These are phyloP conservation scores for Rosa multiflora DNA, from an alignment of 306 rosid species.

Conservation along the genomic window DNA sequence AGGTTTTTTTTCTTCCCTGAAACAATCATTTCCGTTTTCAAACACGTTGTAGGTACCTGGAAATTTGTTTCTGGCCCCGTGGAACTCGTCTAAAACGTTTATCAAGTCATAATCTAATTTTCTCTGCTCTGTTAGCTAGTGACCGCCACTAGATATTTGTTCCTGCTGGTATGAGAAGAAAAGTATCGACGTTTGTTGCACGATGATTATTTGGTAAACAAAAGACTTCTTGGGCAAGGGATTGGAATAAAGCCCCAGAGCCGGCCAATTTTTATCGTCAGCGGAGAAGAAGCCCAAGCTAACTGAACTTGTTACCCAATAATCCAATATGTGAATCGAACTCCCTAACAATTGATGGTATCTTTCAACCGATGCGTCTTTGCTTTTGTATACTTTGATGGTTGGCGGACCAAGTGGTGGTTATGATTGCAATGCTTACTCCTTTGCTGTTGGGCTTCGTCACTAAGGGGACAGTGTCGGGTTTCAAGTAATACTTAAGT, in stretches of 20 bases:
- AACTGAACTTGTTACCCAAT: neutral
- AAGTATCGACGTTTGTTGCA: neutral
- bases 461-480: neutral
- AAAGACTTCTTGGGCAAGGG: neutral
- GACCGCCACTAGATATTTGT: neutral
- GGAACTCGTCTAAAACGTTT: neutral
- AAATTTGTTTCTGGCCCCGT: neutral
- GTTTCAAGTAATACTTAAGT: too few species aligned
- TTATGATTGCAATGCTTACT: neutral
- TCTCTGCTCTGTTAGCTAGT: neutral
- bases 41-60: neutral
- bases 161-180: neutral
- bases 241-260: neutral
- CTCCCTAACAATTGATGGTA: neutral
- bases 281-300: neutral
- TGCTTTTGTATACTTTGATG: neutral
- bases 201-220: neutral
- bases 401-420: neutral
- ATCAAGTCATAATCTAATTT: neutral
- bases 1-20: neutral
- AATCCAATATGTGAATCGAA: too few species aligned
- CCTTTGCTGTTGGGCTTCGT: neutral
- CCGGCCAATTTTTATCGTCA: neutral
- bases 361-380: neutral
- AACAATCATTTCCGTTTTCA: neutral